Evolutionary conservation across 441 rosid species (phyloP), one percentile per base, ranked within the genome.

Genomic region (Capsella rubella): DNA sequence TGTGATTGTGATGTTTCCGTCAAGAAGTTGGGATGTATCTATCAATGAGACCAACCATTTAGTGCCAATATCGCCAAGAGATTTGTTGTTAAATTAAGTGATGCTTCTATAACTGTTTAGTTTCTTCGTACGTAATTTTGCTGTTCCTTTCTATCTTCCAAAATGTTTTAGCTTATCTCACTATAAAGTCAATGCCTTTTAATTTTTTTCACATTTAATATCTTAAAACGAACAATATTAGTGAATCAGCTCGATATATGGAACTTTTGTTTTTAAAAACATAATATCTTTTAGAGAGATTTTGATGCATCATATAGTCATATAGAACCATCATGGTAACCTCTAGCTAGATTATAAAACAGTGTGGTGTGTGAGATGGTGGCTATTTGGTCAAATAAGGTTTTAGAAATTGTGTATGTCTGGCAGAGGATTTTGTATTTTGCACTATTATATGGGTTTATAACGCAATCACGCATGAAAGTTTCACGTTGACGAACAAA

Each of bases 11-110:
- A 70, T 62, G 42, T 55, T 62, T 63, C 37, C 37, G 42, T 63
- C 71, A 55, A 70, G 46, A 69, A 62, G 75, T 49, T 76, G 75
- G 49, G 75, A 37, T 69, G 71, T 76, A 18, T 45, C 37, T 63
- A 55, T 69, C 71, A 69, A 63, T n/a, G 65, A n/a, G 25, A 69
- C 51, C 71, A 63, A 55, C 60, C 75, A 47, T 53, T 35, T 75
- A 45, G 43, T 61, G 64, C 13, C 43, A 60, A 68, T 60, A 16
- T 32, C 16, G 32, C 34, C n/a, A 60, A 53, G 7, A 43, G 7
- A 43, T 32, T 10, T 39, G 34, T 10, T 39, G 27, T 40, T 60
- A 43, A 60, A n/a, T n/a, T n/a, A n/a, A 27, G 28, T 16, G 43
- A n/a, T 15, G 69, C 28, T 34, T 61, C 16, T 8, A 13, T 51